Conservation (phyloP, 129 eudicot species). For the Heracleum sosnowskyi region DNA sequence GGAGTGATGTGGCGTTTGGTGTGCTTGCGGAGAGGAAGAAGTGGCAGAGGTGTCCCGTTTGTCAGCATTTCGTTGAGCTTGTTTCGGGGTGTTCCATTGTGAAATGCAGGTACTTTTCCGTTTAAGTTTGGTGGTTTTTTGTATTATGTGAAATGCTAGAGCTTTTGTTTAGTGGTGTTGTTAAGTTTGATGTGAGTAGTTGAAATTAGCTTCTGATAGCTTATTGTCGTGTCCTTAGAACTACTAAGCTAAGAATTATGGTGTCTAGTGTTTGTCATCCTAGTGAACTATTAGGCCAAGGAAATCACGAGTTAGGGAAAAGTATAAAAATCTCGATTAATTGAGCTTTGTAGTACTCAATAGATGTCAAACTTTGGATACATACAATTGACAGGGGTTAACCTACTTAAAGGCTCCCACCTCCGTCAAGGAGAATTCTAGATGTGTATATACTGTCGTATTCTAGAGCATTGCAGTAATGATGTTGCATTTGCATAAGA, state of each 20-base stretch:
- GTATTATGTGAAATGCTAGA: neutral
- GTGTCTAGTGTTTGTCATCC: neutral
- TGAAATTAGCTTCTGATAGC: neutral
- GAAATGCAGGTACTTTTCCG: slow-evolving; percentile 40
- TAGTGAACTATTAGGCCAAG: neutral
- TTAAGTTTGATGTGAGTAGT: neutral
- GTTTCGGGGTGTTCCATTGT: slow-evolving; percentile 50
- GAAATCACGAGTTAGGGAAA: neutral
- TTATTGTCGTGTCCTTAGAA: neutral
- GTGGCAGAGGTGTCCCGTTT: slow-evolving; percentile 68
- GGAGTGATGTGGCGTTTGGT: slow-evolving; percentile 60
- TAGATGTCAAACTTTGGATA: neutral
- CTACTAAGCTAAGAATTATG: neutral
- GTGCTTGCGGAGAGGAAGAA: slow-evolving; percentile 46
- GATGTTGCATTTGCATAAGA: neutral
- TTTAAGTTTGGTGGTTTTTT: neutral
- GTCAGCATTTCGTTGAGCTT: slow-evolving; percentile 55
- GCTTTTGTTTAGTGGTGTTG: neutral
- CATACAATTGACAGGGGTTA: no score
- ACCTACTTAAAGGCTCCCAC: neutral
- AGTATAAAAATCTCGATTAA: neutral
- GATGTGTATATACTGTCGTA: neutral
- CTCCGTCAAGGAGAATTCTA: neutral
- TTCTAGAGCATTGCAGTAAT: neutral
- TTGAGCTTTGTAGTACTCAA: neutral